Percentiles rank a stretch among this genome's conserved stretches.
Evolutionary conservation across 2,329 filamentous ascomycete genomes (phyloP).

Genomic region (Hypoxylon sp.): DNA sequence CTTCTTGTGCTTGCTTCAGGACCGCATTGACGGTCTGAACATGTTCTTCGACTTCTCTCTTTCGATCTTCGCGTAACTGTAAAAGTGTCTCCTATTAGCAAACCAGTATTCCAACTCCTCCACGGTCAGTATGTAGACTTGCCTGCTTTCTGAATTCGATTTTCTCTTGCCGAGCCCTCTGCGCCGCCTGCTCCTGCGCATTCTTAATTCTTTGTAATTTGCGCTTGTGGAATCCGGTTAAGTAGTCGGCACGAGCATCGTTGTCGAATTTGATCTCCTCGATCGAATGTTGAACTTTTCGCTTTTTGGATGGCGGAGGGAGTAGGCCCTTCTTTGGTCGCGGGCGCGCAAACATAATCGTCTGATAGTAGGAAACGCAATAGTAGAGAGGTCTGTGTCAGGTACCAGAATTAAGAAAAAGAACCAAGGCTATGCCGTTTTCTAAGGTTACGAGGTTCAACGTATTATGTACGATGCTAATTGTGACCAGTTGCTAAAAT

Average conservation of each 20-base stretch:
- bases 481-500: slow-evolving; percentile 9
- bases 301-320: slow-evolving; percentile 74
- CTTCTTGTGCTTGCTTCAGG: slow-evolving; percentile 73
- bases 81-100: slow-evolving; percentile 12
- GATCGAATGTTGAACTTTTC: slow-evolving; percentile 72
- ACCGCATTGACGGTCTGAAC: slow-evolving; percentile 82
- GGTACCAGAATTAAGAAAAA: not conserved
- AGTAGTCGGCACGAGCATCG: slow-evolving; percentile 83
- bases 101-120: not conserved
- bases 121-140: slow-evolving; percentile 47
- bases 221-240: slow-evolving; percentile 97
- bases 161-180: slow-evolving; percentile 83
- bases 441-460: not conserved
- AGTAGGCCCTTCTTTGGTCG: slow-evolving; percentile 71
- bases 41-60: slow-evolving; percentile 85
- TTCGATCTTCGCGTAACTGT: slow-evolving; percentile 87
- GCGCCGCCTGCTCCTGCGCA: slow-evolving; percentile 85
- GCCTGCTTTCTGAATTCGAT: slow-evolving; percentile 83
- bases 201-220: slow-evolving; percentile 88
- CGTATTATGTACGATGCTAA: not conserved
- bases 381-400: not conserved
- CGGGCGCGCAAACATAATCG: slow-evolving; percentile 68
- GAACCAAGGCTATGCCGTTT: not conserved
- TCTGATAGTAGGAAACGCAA: not conserved
- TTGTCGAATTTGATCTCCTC: slow-evolving; percentile 91